These are phyloP conservation scores for Ilyonectria destructans DNA, from an alignment of 2,329 filamentous ascomycete genomes.

Conservation along the genomic window DNA sequence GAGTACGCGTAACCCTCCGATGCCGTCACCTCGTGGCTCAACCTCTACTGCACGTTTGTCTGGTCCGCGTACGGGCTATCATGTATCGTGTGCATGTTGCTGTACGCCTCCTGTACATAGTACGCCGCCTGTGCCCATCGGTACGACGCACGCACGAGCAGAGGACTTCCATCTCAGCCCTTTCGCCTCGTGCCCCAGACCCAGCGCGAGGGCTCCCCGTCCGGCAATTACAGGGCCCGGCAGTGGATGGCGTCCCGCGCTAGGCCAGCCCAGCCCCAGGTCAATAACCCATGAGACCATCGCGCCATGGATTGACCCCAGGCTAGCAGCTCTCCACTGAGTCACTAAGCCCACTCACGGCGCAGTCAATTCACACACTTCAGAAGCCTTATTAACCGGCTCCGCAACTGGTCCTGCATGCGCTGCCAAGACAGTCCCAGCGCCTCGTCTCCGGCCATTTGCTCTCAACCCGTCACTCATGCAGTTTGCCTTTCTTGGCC, in stretches of 20 bases:
- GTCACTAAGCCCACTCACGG: not conserved
- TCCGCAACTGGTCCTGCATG: not conserved
- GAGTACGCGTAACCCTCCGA: constrained; percentile 22
- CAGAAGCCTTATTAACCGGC: not conserved
- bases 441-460: not conserved
- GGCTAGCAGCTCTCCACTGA: not conserved
- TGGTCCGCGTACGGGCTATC: not conserved
- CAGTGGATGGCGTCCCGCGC: not conserved
- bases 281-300: not conserved
- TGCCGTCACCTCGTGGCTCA: not conserved
- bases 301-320: not conserved
- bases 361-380: not conserved
- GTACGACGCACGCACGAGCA: not conserved
- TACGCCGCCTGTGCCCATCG: not conserved
- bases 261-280: constrained; percentile 3
- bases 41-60: not conserved
- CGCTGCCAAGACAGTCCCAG: not conserved
- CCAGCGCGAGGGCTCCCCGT: not conserved
- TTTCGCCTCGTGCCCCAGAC: not conserved
- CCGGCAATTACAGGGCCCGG: constrained; percentile 3
- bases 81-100: not conserved
- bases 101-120: not conserved
- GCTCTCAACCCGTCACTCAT: not conserved
- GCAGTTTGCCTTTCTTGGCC: not conserved
- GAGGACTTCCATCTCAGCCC: constrained; percentile 1